Evolutionary conservation across 495 filamentous ascomycete species (phyloP).

Genomic region (Gamarada debralockiae): DNA sequence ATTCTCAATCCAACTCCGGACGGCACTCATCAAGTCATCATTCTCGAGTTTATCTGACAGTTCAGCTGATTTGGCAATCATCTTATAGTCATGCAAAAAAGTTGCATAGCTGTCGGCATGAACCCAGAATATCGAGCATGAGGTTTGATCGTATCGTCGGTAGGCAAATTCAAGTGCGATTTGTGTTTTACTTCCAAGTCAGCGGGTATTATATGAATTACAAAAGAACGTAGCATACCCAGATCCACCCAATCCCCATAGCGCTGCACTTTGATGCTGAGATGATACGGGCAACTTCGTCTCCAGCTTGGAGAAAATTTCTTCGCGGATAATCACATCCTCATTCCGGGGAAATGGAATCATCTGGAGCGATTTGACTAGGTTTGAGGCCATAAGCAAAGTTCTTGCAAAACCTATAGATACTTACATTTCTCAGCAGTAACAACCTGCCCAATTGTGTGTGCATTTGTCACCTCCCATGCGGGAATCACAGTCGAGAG

Average conservation of each 20-base stretch:
- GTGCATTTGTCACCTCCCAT: neutral
- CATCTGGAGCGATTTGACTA: neutral
- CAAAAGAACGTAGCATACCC: neutral
- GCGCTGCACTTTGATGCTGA: neutral
- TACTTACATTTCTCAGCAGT: no score
- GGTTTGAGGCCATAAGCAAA: no score
- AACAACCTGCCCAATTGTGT: no score
- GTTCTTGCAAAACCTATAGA: neutral
- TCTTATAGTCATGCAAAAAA: no score
- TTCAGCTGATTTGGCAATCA: no score
- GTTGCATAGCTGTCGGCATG: no score
- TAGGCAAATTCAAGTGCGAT: conserved; percentile 17
- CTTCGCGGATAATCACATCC: conserved; percentile 1
- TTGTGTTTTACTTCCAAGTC: conserved; percentile 7
- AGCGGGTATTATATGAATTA: neutral
- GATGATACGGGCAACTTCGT: neutral
- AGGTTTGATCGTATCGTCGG: neutral
- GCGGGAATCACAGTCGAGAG: neutral
- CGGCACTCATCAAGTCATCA: no score
- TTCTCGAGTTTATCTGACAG: no score
- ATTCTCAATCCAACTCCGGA: no score
- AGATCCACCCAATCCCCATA: conserved; percentile 9
- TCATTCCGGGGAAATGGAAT: conserved; percentile 8
- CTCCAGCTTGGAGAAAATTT: conserved; percentile 3
- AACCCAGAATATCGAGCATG: conserved; percentile 14